Evolutionary conservation across 2,329 filamentous ascomycete genomes (phyloP).

Genomic region (Nemania sp.): DNA sequence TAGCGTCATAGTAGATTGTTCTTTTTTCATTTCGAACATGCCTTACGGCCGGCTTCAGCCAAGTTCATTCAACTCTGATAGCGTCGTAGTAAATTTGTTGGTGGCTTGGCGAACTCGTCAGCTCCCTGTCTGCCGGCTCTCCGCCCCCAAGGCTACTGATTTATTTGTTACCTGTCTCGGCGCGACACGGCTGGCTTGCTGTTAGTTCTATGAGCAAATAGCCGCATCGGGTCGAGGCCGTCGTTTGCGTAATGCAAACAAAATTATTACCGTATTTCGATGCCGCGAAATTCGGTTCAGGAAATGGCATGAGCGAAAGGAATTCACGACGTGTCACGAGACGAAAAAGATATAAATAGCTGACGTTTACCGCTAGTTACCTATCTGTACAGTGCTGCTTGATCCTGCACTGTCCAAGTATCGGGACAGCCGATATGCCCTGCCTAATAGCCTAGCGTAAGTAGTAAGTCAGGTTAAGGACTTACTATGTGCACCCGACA

Average conservation of each 20-base stretch:
- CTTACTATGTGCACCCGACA: too few species aligned
- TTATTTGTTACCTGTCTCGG: not conserved
- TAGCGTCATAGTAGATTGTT: not conserved
- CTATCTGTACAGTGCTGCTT: slow-evolving; percentile 1
- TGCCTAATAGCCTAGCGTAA: too few species aligned
- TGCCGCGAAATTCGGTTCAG: not conserved
- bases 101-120: slow-evolving; percentile 11
- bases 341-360: slow-evolving; percentile 9
- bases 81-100: too few species aligned
- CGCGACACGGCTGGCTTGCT: not conserved
- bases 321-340: not conserved
- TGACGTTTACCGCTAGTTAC: not conserved
- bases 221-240: not conserved
- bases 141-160: not conserved
- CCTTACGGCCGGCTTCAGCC: not conserved
- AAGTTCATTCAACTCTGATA: not conserved
- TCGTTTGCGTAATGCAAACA: not conserved
- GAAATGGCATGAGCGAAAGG: not conserved
- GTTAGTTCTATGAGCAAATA: not conserved
- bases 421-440: slow-evolving; percentile 9
- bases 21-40: not conserved
- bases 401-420: slow-evolving; percentile 5
- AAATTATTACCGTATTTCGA: not conserved
- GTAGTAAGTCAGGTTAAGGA: too few species aligned
- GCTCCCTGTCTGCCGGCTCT: slow-evolving; percentile 11